These are phyloP conservation scores for Daldinia concentrica DNA, from an alignment of 495 filamentous ascomycete species.

Conservation along the genomic window DNA sequence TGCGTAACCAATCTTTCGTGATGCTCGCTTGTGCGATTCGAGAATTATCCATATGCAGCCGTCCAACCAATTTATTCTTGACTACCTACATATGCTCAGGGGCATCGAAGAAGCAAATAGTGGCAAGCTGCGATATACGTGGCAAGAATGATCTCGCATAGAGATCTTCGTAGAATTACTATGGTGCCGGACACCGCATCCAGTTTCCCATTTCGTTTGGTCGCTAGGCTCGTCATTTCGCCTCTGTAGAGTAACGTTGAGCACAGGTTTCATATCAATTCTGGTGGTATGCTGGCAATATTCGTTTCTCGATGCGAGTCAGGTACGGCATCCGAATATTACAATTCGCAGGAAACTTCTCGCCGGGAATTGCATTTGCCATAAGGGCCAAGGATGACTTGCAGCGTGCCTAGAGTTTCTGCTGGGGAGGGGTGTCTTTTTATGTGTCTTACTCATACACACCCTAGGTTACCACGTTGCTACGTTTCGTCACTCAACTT, in stretches of 20 bases:
- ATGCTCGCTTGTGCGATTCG: conserved; percentile 8
- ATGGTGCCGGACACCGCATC: conserved; percentile 16
- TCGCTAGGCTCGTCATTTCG: conserved; percentile 5
- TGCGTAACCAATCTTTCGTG: not conserved
- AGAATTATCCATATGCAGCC: conserved; percentile 13
- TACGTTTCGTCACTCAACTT: conserved; percentile 36
- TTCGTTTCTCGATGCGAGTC: conserved; percentile 23
- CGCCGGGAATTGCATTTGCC: conserved; percentile 43
- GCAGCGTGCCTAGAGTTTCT: conserved; percentile 34
- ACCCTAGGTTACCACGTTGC: conserved; percentile 26
- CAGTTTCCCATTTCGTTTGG: conserved; percentile 24
- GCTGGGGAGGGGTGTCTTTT: conserved; percentile 33
- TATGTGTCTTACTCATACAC: conserved; percentile 26
- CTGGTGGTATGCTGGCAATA: conserved; percentile 30
- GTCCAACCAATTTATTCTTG: conserved; percentile 8
- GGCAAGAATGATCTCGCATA: conserved; percentile 40
- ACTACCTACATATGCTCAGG: not conserved
- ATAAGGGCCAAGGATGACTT: conserved; percentile 41
- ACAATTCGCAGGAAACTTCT: conserved; percentile 26
- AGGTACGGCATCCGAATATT: conserved; percentile 33
- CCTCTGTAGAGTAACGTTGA: conserved; percentile 31
- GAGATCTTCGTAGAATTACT: conserved; percentile 35
- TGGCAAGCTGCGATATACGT: conserved; percentile 31
- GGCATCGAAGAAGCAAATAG: conserved; percentile 6
- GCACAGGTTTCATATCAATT: conserved; percentile 34